A percentile compares a stretch with the other conserved stretches of the same genome.
Evolutionary conservation across 257 asterid genomes (phyloP).

Genomic region (Verbascum thapsus): DNA sequence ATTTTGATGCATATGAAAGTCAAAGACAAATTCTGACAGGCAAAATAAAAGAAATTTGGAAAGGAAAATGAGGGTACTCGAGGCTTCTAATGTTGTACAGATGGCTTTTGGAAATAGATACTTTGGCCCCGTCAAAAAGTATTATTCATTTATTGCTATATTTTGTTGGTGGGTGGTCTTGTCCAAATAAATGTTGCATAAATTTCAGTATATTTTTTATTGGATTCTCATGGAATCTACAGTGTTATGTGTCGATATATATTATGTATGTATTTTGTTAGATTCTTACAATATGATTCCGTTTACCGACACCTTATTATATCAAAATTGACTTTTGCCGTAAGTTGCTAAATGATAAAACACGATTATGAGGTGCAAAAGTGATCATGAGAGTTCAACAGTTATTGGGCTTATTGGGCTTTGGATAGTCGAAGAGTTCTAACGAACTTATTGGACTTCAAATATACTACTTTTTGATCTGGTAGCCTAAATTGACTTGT

Average conservation of each 20-base stretch:
- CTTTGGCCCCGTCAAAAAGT: slow-evolving; percentile 7
- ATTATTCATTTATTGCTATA: neutral
- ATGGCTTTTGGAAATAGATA: slow-evolving; percentile 27
- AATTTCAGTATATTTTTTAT: neutral
- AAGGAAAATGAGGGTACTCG: slow-evolving; percentile 8
- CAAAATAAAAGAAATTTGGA: neutral
- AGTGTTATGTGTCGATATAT: slow-evolving; percentile 19
- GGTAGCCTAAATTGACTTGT: too few relatives aligned
- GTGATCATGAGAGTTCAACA: too few relatives aligned
- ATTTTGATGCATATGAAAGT: slow-evolving; percentile 20
- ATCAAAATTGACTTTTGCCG: too few relatives aligned
- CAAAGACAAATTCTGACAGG: slow-evolving; percentile 29
- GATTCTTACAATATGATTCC: too few relatives aligned
- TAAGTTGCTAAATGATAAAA: too few relatives aligned
- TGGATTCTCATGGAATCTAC: neutral
- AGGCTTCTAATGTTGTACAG: slow-evolving; percentile 24
- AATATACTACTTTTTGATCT: too few relatives aligned
- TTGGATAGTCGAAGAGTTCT: too few relatives aligned
- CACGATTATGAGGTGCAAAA: too few relatives aligned
- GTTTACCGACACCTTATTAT: too few relatives aligned
- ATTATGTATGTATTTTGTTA: too few relatives aligned
- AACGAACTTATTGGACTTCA: too few relatives aligned
- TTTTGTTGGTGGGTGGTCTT: slow-evolving; percentile 7
- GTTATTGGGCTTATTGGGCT: too few relatives aligned
- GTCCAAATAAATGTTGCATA: slow-evolving; percentile 14